phyloP scores from a whole-genome alignment of 2,329 filamentous ascomycete genomes.

The Coleophoma crateriformis region DNA sequence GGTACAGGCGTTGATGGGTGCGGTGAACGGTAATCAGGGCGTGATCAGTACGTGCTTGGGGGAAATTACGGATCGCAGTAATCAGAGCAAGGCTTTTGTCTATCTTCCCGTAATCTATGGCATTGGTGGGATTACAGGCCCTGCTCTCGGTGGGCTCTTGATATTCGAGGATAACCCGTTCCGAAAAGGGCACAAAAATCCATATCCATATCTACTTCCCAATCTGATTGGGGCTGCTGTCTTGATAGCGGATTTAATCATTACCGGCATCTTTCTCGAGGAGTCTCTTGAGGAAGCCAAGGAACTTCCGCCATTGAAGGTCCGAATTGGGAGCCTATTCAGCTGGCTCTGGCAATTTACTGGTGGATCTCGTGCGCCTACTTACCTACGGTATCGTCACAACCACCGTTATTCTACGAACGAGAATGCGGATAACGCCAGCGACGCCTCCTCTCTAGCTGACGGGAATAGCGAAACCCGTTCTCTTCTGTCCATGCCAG shows the following conservation, averaged over 20 bases:
- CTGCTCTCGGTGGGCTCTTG: constrained; percentile 81
- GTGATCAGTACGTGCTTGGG: constrained; percentile 91
- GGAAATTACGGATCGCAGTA: constrained; percentile 90
- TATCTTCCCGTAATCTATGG: constrained; percentile 97
- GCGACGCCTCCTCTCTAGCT: constrained; percentile 28
- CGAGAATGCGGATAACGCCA: constrained; percentile 35
- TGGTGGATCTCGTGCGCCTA: constrained; percentile 47
- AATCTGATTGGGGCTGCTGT: constrained; percentile 75
- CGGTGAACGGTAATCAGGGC: constrained; percentile 92
- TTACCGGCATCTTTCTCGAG: constrained; percentile 76
- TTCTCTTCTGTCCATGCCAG: constrained; percentile 20
- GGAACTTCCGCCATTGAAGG: constrained; percentile 52
- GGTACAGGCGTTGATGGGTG: constrained; percentile 84
- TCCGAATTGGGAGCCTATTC: constrained; percentile 54
- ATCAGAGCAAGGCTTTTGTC: constrained; percentile 89
- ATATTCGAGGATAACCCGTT: constrained; percentile 53
- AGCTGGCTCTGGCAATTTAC: constrained; percentile 67
- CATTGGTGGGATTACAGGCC: constrained; percentile 86
- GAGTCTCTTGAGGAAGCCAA: constrained; percentile 73
- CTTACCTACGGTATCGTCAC: constrained; percentile 44
- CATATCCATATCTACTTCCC: constrained; percentile 78
- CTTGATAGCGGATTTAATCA: constrained; percentile 64
- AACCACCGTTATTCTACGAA: constrained; percentile 20
- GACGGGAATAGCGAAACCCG: constrained; percentile 20
- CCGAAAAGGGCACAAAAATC: constrained; percentile 41